Percentiles rank a stretch among this genome's conserved stretches.
phyloP scores from a whole-genome alignment of 2,329 filamentous ascomycete genomes.

The Sarocladium brachiariae region DNA sequence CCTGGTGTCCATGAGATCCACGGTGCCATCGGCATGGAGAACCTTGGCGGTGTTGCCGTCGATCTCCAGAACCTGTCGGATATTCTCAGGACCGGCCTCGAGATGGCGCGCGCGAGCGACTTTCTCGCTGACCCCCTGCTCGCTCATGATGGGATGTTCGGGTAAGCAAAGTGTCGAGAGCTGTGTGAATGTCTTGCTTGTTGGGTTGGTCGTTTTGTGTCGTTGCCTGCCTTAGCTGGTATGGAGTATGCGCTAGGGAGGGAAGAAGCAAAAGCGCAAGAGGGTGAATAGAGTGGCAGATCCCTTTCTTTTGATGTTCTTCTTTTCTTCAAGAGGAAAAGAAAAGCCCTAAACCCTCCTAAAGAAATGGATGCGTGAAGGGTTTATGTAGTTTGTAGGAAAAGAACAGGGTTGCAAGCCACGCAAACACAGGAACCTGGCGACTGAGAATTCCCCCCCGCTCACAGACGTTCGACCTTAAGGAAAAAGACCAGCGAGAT shows the following conservation, averaged over 20 bases:
- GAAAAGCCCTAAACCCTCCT: too few relatives aligned
- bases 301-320: too few relatives aligned
- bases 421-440: too few relatives aligned
- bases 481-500: too few relatives aligned
- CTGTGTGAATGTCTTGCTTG: background rate
- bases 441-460: too few relatives aligned
- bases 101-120: background rate
- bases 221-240: too few relatives aligned
- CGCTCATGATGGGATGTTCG: constrained; percentile 9
- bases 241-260: constrained; percentile 10
- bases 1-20: constrained; percentile 34
- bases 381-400: too few relatives aligned
- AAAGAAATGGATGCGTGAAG: too few relatives aligned
- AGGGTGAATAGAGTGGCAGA: constrained; percentile 4
- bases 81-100: constrained; percentile 7
- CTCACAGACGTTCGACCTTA: too few relatives aligned
- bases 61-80: constrained; percentile 10
- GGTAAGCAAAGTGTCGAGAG: background rate
- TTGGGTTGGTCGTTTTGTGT: constrained; percentile 1
- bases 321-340: too few relatives aligned
- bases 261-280: constrained; percentile 10
- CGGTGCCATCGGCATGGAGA: constrained; percentile 31
- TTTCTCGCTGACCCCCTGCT: background rate
- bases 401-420: too few relatives aligned
- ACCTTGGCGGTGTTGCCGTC: constrained; percentile 23